Evolutionary conservation across 1,284 basidiomycete genomes (phyloP).

Genomic region (Ustilago lituana): DNA sequence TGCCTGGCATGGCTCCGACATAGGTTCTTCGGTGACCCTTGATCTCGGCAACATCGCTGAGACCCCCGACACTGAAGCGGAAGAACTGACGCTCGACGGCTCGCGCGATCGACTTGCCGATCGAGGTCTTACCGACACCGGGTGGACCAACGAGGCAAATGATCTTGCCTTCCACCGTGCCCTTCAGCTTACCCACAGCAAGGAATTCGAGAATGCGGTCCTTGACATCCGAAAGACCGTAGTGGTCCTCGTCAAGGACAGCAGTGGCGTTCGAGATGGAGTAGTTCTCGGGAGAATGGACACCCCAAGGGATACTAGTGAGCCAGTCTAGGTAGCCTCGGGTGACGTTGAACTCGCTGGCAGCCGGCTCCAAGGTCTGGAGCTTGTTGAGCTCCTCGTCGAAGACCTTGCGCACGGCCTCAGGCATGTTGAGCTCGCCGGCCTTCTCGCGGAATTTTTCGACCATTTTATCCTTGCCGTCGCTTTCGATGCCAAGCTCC

Average conservation of each 20-base stretch:
- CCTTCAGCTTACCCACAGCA: constrained; percentile 94
- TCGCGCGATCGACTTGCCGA: constrained; percentile 87
- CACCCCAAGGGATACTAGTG: constrained; percentile 94
- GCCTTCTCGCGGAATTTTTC: constrained; percentile 95
- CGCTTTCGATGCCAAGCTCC: constrained; percentile 95
- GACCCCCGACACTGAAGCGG: constrained; percentile 94
- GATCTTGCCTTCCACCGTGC: constrained; percentile 98
- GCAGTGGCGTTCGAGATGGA: constrained; percentile 83
- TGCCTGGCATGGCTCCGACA: constrained; percentile 88
- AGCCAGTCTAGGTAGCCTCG: constrained; percentile 67
- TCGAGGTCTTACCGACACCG: constrained; percentile 92
- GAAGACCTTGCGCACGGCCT: constrained; percentile 89
- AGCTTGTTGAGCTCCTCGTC: constrained; percentile 96
- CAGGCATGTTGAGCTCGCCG: constrained; percentile 87
- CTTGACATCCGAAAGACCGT: constrained; percentile 92
- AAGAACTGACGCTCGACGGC: constrained; percentile 88
- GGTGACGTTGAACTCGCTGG: constrained; percentile 88
- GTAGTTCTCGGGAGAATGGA: constrained; percentile 92
- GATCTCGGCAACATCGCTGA: constrained; percentile 98
- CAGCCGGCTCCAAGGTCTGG: constrained; percentile 84
- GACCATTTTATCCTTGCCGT: constrained; percentile 96
- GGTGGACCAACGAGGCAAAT: constrained; percentile 96
- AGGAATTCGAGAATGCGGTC: constrained; percentile 97
- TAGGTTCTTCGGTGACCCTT: constrained; percentile 98
- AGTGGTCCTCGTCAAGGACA: constrained; percentile 95